Percentiles rank a stretch among this genome's conserved stretches.
Conservation (phyloP, 2,329 filamentous ascomycete species). For the Cadophora gregata region DNA sequence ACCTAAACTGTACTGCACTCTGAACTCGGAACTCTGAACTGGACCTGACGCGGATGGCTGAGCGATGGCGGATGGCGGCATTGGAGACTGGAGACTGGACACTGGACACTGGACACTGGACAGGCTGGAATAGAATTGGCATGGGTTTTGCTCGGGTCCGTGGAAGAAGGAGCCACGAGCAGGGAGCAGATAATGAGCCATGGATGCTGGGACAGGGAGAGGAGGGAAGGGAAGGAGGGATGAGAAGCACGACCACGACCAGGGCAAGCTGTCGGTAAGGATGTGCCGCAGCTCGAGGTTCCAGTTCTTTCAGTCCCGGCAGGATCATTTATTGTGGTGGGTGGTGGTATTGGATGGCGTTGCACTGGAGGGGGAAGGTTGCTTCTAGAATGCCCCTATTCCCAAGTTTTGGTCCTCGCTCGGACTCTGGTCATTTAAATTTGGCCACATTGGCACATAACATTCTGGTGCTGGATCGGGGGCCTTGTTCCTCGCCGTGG, state of each 20-base stretch:
- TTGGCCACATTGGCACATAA: conserved; percentile 1
- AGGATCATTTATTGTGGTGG: not conserved
- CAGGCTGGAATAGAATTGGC: not conserved
- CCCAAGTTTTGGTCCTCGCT: conserved; percentile 9
- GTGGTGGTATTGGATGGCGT: not conserved
- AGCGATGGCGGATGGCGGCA: not conserved
- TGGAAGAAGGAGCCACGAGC: not conserved
- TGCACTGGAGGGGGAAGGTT: not conserved
- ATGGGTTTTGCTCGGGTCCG: not conserved
- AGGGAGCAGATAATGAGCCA: not conserved
- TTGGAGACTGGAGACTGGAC: not conserved
- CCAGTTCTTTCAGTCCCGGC: not conserved
- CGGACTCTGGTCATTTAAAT: conserved; percentile 1
- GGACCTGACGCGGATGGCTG: not conserved
- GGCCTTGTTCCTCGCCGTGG: not conserved
- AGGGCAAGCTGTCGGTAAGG: not conserved
- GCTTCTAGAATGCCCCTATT: conserved; percentile 5
- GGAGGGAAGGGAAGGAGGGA: not conserved
- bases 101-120: not conserved
- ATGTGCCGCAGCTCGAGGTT: conserved; percentile 4
- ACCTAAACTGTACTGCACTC: not conserved
- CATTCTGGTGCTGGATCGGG: not conserved
- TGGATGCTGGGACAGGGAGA: not conserved
- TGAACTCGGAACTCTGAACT: not conserved
- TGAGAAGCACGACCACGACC: not conserved